A percentile compares a stretch with the other conserved stretches of the same genome.
phyloP scores from a whole-genome alignment of 2,329 filamentous ascomycete genomes.

The Coniella vitis region DNA sequence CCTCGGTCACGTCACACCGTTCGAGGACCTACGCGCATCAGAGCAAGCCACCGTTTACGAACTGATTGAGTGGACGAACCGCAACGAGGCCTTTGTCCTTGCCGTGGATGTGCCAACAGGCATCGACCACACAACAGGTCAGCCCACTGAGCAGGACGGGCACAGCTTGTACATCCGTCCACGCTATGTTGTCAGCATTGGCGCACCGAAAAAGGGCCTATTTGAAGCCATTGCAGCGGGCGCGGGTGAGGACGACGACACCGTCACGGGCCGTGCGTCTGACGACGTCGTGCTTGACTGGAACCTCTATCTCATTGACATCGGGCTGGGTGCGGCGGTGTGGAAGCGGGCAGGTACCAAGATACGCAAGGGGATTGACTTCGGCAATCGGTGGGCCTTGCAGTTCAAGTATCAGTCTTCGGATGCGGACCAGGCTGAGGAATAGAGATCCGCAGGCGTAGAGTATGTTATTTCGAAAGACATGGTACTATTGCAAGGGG shows the following conservation, averaged over 20 bases:
- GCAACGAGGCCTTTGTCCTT: slow-evolving; percentile 73
- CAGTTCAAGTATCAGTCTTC: slow-evolving; percentile 51
- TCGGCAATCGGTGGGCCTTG: slow-evolving; percentile 80
- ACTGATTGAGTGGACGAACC: slow-evolving; percentile 90
- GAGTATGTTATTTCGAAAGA: neutral
- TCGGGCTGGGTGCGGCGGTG: slow-evolving; percentile 74
- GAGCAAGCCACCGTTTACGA: slow-evolving; percentile 82
- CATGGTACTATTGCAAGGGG: neutral
- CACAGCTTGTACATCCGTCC: slow-evolving; percentile 73
- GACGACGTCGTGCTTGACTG: slow-evolving; percentile 50
- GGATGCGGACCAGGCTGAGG: slow-evolving; percentile 19
- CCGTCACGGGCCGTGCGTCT: slow-evolving; percentile 22
- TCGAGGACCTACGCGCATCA: slow-evolving; percentile 77
- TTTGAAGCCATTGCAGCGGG: slow-evolving; percentile 66
- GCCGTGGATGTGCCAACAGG: slow-evolving; percentile 90
- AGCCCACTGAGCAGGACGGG: slow-evolving; percentile 61
- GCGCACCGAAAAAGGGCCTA: slow-evolving; percentile 78
- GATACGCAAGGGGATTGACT: slow-evolving; percentile 77
- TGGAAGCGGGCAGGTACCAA: slow-evolving; percentile 81
- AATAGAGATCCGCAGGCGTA: slow-evolving; percentile 3
- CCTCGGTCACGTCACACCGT: slow-evolving; percentile 77
- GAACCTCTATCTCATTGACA: slow-evolving; percentile 78
- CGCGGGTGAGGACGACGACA: slow-evolving; percentile 39
- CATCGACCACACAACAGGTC: slow-evolving; percentile 71
- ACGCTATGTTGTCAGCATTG: slow-evolving; percentile 77